phyloP scores from a whole-genome alignment of 805 yeast genomes.

The Wickerhamomyces chaumierensis region DNA sequence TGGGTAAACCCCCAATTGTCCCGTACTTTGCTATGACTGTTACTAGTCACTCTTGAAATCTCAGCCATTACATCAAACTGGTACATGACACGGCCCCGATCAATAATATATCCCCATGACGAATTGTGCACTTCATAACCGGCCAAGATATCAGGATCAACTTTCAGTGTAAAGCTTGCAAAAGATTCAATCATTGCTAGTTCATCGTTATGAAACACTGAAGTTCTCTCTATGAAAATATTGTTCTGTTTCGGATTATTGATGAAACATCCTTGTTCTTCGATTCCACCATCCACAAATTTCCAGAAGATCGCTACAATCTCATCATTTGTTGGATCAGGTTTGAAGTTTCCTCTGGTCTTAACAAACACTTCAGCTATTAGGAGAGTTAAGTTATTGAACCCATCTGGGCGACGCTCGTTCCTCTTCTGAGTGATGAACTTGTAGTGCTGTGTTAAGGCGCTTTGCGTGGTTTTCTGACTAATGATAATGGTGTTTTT shows the following conservation, averaged over 20 bases:
- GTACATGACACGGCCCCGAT: slow-evolving; percentile 37
- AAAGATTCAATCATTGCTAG: slow-evolving; percentile 44
- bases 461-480: slow-evolving; percentile 37
- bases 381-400: slow-evolving; percentile 42
- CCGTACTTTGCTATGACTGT: slow-evolving; percentile 39
- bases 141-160: slow-evolving; percentile 81
- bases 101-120: slow-evolving; percentile 88
- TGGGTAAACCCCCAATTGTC: slow-evolving; percentile 79
- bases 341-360: slow-evolving; percentile 35
- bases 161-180: slow-evolving; percentile 38
- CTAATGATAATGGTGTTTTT: slow-evolving; percentile 2
- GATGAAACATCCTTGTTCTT: slow-evolving; percentile 27
- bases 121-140: slow-evolving; percentile 74
- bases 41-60: slow-evolving; percentile 46
- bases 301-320: slow-evolving; percentile 55
- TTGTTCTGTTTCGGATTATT: slow-evolving; percentile 13
- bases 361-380: slow-evolving; percentile 59
- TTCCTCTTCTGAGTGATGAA: slow-evolving; percentile 23
- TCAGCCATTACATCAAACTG: slow-evolving; percentile 44
- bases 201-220: slow-evolving; percentile 27
- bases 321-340: slow-evolving; percentile 59
- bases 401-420: slow-evolving; percentile 27
- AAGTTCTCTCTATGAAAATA: slow-evolving; percentile 21
- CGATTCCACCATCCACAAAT: slow-evolving; percentile 32
- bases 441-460: slow-evolving; percentile 30